These are phyloP conservation scores for Aspergillus hancockii DNA, from an alignment of 495 filamentous ascomycete species.

Conservation along the genomic window DNA sequence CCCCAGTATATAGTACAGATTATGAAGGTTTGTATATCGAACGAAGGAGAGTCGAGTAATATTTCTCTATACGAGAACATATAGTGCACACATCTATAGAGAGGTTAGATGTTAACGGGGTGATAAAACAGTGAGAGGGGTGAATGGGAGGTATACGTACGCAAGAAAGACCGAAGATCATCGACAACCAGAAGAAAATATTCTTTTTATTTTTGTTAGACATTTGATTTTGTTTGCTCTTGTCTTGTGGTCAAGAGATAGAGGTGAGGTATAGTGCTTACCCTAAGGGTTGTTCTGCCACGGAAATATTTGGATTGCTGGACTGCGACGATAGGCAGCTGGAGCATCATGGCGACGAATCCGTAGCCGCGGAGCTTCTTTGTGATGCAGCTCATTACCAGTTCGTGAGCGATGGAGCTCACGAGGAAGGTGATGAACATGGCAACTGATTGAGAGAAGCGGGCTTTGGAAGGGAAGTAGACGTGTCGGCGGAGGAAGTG, in stretches of 20 bases:
- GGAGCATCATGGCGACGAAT: constrained; percentile 91
- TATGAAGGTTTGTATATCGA: background rate
- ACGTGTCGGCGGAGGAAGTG: constrained; percentile 95
- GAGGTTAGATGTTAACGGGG: background rate
- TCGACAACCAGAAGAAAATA: constrained; percentile 89
- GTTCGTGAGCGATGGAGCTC: constrained; percentile 84
- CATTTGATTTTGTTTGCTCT: background rate
- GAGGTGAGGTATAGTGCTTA: constrained; percentile 26
- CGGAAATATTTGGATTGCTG: constrained; percentile 78
- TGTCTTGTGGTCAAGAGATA: background rate
- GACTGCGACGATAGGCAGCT: constrained; percentile 89
- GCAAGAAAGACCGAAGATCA: constrained; percentile 88
- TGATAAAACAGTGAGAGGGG: background rate
- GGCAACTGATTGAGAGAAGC: constrained; percentile 75
- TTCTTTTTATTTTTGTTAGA: constrained; percentile 49
- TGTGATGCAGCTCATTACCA: constrained; percentile 97
- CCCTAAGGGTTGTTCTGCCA: constrained; percentile 74
- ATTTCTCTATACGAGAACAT: constrained; percentile 13
- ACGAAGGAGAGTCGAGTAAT: background rate
- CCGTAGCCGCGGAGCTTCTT: constrained; percentile 96
- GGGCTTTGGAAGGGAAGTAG: constrained; percentile 74
- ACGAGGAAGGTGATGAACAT: constrained; percentile 92
- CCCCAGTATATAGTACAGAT: constrained; percentile 8
- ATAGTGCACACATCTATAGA: constrained; percentile 14
- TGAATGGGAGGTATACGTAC: constrained; percentile 50